These are phyloP conservation scores for Cetradonia linearis DNA, from an alignment of 495 filamentous ascomycete genomes.

Conservation along the genomic window DNA sequence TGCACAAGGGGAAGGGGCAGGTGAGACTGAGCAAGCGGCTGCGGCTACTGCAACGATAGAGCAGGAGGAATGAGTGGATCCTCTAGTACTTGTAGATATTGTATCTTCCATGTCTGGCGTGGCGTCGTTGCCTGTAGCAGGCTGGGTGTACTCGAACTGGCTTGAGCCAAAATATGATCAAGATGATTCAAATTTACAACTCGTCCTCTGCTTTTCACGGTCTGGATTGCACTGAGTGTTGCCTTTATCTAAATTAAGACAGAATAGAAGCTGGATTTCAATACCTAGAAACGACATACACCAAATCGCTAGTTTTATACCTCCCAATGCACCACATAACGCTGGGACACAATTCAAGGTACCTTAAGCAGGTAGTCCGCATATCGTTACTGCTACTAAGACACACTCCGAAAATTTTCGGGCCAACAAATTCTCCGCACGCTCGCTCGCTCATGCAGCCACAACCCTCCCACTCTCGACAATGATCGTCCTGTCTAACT, in stretches of 20 bases:
- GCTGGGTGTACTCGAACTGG: neutral
- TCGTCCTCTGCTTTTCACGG: neutral
- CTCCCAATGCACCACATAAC: neutral
- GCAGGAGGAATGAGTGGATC: constrained; percentile 25
- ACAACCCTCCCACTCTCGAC: constrained; percentile 68
- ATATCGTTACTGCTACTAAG: neutral
- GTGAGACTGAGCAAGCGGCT: constrained; percentile 25
- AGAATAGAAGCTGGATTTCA: neutral
- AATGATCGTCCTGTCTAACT: constrained; percentile 76
- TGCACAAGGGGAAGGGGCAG: neutral
- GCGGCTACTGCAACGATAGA: constrained; percentile 31
- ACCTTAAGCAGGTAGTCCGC: neutral
- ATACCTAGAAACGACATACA: neutral
- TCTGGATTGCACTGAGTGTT: neutral
- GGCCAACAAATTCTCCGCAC: neutral
- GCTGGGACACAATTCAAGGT: neutral
- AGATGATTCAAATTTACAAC: neutral
- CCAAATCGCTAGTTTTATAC: neutral
- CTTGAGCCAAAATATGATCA: neutral
- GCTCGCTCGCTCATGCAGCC: constrained; percentile 18
- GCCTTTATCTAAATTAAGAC: neutral
- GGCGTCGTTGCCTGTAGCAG: neutral
- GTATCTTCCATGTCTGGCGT: neutral
- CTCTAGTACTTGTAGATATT: neutral
- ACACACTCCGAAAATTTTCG: neutral